Percentiles rank a stretch among this genome's conserved stretches.
Evolutionary conservation across 305 asterid genomes (phyloP).

Genomic region (Galium porrigens): DNA sequence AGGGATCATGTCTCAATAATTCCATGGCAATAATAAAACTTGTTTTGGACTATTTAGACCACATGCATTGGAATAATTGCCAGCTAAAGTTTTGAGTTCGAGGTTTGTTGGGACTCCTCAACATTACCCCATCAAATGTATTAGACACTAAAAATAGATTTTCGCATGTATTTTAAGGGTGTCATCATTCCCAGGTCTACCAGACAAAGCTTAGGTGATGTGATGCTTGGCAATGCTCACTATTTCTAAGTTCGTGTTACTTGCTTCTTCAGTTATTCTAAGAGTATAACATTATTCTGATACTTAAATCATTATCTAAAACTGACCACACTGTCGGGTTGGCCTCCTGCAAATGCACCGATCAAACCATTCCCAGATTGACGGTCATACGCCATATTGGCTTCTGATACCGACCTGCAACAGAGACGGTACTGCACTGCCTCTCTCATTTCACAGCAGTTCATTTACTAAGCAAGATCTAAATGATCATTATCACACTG

Average conservation of each 20-base stretch:
- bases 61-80: constrained; percentile 45
- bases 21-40: constrained; percentile 30
- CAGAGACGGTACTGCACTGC: too few relatives aligned
- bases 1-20: constrained; percentile 38
- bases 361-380: too few relatives aligned
- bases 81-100: constrained; percentile 13
- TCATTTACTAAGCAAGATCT: too few relatives aligned
- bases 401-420: too few relatives aligned
- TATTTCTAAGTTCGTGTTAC: not conserved
- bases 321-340: too few relatives aligned
- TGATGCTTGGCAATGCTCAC: constrained; percentile 2
- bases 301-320: too few relatives aligned
- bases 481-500: too few relatives aligned
- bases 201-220: not conserved
- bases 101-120: constrained; percentile 6
- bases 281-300: too few relatives aligned
- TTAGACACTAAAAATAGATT: not conserved
- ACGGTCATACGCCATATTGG: too few relatives aligned
- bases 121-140: constrained; percentile 11
- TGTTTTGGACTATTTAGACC: constrained; percentile 48
- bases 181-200: not conserved
- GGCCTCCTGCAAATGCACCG: too few relatives aligned
- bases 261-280: not conserved
- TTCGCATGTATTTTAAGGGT: constrained; percentile 3
- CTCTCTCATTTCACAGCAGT: too few relatives aligned